Evolutionary conservation across 306 rosid species (phyloP), one percentile per base, ranked within the genome.

Genomic region (Hippophae rhamnoides): DNA sequence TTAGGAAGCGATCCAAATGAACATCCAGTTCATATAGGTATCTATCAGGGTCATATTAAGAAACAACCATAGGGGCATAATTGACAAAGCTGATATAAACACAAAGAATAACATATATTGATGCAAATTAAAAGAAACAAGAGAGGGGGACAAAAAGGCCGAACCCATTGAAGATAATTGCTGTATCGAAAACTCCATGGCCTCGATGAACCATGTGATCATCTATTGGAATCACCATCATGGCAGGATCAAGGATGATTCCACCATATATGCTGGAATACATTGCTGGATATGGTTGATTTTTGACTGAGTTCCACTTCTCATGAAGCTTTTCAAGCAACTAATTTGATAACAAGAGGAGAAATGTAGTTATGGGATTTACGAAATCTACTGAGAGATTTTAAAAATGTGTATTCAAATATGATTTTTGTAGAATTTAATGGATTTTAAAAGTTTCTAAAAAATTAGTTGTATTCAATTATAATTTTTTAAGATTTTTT

Each of bases 201-300:
- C 98, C 96, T 57, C 96, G 74, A 25, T 90, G 98, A 61, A 90
- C 89, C 96, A 90, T 85, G 76, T 85, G 98, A 68, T 90, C 98
- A 61, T 87, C 98, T 65, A 87, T 72, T 23, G 95, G 95, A 56
- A 90, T 78, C 48, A 87, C 82, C 98, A 90, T 90, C 68, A 79
- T 68, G 60, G 89, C 84, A 25, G 96, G 98, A 75, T 88, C 98
- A 61, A 84, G 89, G 68, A 75, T 75, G 64, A 92, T 88, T 57
- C 98, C 98, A 58, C 95, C 98, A 75, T 72, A 85, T 64, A 78
- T 40, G 72, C 98, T 87, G 56, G 93, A 87, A 65, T 80, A 87
- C 95, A 87, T 87, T 31, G 93, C 95, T 6, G 93, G 89, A 67
- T 82, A 87, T 62, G 89, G 85, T 76, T 73, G 74, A 53, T 78